Conservation (phyloP, 2,329 filamentous ascomycete genomes). For the Trichothecium sympodiale region DNA sequence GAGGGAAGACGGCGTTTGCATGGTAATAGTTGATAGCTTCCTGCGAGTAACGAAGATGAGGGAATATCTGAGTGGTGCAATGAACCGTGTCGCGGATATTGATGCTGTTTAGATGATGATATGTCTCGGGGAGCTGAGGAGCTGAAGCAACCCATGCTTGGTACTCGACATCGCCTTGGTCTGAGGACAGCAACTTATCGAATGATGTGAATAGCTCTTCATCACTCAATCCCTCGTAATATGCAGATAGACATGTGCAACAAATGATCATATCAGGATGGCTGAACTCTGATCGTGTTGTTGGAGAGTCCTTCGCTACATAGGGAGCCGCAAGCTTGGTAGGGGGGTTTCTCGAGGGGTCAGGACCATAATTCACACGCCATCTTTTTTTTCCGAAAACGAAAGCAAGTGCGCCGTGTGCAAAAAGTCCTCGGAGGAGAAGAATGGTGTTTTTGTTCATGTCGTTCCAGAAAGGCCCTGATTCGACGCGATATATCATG, state of each 20-base stretch:
- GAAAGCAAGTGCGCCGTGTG: slow-evolving; percentile 47
- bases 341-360: slow-evolving; percentile 38
- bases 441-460: slow-evolving; percentile 15
- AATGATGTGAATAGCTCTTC: slow-evolving; percentile 38
- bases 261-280: slow-evolving; percentile 57
- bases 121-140: slow-evolving; percentile 27
- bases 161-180: slow-evolving; percentile 47
- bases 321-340: slow-evolving; percentile 50
- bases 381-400: slow-evolving; percentile 47
- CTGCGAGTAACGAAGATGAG: slow-evolving; percentile 33
- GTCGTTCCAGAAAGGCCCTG: slow-evolving; percentile 1
- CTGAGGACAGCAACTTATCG: slow-evolving; percentile 37
- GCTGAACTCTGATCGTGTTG: slow-evolving; percentile 52
- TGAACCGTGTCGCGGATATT: slow-evolving; percentile 43
- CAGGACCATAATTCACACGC: slow-evolving; percentile 55
- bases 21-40: slow-evolving; percentile 48
- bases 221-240: slow-evolving; percentile 45
- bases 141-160: slow-evolving; percentile 33
- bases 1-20: slow-evolving; percentile 53
- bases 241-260: slow-evolving; percentile 56
- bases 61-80: slow-evolving; percentile 40
- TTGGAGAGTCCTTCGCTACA: slow-evolving; percentile 53
- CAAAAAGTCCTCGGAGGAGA: slow-evolving; percentile 52
- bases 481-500: background rate
- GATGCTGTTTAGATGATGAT: slow-evolving; percentile 43